Percentiles rank a stretch among this genome's conserved stretches.
phyloP scores from a whole-genome alignment of 148 eudicot species.

The Arbutus unedo region DNA sequence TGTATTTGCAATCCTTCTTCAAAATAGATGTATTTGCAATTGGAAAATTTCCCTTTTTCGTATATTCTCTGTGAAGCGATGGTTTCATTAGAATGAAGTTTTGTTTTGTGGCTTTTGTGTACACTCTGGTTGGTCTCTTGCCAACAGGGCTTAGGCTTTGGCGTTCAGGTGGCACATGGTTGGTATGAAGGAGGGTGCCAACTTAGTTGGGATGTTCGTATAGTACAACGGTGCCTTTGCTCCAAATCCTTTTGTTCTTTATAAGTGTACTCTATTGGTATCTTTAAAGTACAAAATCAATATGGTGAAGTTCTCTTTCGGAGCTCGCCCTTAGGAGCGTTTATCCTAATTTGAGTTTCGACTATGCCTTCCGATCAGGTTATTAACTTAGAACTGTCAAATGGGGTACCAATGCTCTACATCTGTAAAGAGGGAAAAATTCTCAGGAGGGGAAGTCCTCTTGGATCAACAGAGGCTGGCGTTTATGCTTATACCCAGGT shows the following conservation, averaged over 20 bases:
- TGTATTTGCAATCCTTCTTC: too few species aligned
- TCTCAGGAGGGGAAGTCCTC: slow-evolving; percentile 52
- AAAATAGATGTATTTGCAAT: neutral
- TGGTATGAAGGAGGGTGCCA: too few species aligned
- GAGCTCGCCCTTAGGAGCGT: neutral
- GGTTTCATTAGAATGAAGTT: neutral
- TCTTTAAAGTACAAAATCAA: too few species aligned
- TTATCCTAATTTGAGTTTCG: neutral
- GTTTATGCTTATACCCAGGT: slow-evolving; percentile 56
- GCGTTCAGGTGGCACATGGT: too few species aligned
- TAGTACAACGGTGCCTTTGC: too few species aligned
- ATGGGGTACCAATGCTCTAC: slow-evolving; percentile 61
- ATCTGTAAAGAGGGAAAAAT: slow-evolving; percentile 38
- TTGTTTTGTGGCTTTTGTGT: neutral
- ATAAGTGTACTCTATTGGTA: too few species aligned
- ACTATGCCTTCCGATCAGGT: slow-evolving; percentile 27
- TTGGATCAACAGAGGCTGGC: slow-evolving; percentile 44
- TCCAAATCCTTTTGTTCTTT: too few species aligned
- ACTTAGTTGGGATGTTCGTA: too few species aligned
- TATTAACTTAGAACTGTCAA: slow-evolving; percentile 49
- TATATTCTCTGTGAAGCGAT: neutral
- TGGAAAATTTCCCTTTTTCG: neutral
- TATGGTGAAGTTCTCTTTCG: neutral
- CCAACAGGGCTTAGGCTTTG: too few species aligned
- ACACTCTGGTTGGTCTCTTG: too few species aligned